Base-by-base conservation (phyloP, 495 filamentous ascomycete genomes). In the Aspergillus coremiiformis region DNA sequence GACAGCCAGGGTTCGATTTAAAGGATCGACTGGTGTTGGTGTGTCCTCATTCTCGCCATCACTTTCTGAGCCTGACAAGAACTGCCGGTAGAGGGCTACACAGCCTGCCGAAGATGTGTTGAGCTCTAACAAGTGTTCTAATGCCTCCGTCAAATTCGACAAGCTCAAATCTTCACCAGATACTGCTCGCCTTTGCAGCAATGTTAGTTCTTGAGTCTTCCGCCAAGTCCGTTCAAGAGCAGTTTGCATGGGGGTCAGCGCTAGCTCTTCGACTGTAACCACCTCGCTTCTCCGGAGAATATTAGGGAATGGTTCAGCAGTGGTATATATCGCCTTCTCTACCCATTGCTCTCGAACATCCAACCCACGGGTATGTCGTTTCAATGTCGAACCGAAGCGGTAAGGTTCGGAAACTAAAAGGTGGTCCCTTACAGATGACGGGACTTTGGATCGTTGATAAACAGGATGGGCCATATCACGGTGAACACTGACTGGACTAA, bases 251-350 rank as follows among this genome's bases (percentile, higher is more conserved):
- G 92, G 86, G 20, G 80, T 78, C 12, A 95, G 65, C 2, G 76
- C 75, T 19, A 87, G 64, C 23, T 82, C 81, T n/a, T 81, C 71
- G n/a, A 79, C 74, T 3, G 76, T 65, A 10, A 94, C 66, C 49
- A 98, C 84, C 68, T 97, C 93, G 60, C 88, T 94, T 39, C 90
- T 79, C 30, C 90, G 81, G 21, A 96, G 74, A 35, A 98, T 93
- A 8, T 90, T 96, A 6, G 93, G 94, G 70, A 98, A 97, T 0
- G 85, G 59, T 56, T 96, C 90, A 0, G 84, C 83, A 7, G 89
- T 90, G 4, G 80, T 87, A 66, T 89, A 96, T 1, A 97, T 71
- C 0, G 82, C 80, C 72, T 96, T 96, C 68, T 97, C 90, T 0
- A 89, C 84, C 61, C 78, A 89, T 62, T 90, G 85, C 45, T 82